A percentile compares a stretch with the other conserved stretches of the same genome.
Evolutionary conservation across 805 yeast species (phyloP).

Genomic region (Nakazawaea ishiwadae): DNA sequence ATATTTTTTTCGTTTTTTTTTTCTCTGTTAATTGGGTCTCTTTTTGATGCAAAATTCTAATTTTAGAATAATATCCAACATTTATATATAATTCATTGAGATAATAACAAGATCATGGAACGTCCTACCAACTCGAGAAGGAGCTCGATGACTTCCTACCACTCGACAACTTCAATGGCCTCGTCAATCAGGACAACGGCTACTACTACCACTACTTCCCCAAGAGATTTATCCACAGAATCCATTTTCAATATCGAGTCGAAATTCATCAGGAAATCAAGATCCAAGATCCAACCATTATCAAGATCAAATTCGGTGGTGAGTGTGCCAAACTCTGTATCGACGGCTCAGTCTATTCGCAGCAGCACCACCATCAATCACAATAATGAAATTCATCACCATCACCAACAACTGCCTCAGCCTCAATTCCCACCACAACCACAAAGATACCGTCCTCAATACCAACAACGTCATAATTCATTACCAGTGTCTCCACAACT

Average conservation of each 20-base stretch:
- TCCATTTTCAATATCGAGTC: constrained; percentile 32
- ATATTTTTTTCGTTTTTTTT: no score
- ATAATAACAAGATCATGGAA: no score
- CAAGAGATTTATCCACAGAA: constrained; percentile 33
- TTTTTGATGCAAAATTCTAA: no score
- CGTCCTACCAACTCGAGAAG: constrained; percentile 21
- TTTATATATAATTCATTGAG: no score
- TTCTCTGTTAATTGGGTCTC: no score
- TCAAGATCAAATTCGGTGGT: constrained; percentile 2
- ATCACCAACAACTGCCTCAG: constrained; percentile 1
- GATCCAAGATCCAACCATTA: constrained; percentile 22
- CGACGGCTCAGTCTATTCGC: no score
- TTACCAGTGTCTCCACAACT: constrained; percentile 10
- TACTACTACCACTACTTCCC: constrained; percentile 1
- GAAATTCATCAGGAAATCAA: constrained; percentile 32
- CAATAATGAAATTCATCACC: background rate
- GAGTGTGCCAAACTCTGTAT: constrained; percentile 1
- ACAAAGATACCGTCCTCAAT: background rate
- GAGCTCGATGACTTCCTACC: constrained; percentile 28
- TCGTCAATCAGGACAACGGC: background rate
- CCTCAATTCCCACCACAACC: background rate
- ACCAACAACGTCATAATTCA: constrained; percentile 3
- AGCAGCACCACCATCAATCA: no score
- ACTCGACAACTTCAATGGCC: constrained; percentile 12
- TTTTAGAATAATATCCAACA: no score